phyloP scores from a whole-genome alignment of 2,329 filamentous ascomycete genomes.

The Talaromyces rugulosus region DNA sequence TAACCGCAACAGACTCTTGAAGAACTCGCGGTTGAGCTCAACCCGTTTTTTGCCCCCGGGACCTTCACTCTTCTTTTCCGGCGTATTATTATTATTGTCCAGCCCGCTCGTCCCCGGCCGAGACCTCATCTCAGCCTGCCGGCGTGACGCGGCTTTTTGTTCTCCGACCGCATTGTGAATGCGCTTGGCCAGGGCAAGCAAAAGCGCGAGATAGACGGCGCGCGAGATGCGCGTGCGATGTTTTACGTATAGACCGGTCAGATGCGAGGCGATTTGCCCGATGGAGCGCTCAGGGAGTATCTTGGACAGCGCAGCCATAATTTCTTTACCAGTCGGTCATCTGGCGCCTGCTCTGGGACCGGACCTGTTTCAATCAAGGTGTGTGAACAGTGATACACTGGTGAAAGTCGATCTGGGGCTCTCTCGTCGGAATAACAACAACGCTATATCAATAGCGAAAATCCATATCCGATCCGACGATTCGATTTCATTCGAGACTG shows the following conservation, averaged over 20 bases:
- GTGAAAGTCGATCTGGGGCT: not conserved
- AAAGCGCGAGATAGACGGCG: conserved; percentile 75
- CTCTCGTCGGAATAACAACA: not conserved
- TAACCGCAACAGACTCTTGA: conserved; percentile 70
- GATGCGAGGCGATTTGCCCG: conserved; percentile 59
- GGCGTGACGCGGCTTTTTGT: conserved; percentile 77
- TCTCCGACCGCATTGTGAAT: conserved; percentile 88
- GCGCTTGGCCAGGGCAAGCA: conserved; percentile 76
- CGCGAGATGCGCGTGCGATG: conserved; percentile 80
- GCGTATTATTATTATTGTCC: conserved; percentile 27
- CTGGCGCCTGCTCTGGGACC: not conserved
- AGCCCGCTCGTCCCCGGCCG: conserved; percentile 44
- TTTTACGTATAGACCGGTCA: conserved; percentile 69
- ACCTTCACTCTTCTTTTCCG: not conserved
- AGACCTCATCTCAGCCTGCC: conserved; percentile 59
- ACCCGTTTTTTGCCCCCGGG: conserved; percentile 59
- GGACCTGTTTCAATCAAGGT: no score
- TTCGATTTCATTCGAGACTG: not conserved
- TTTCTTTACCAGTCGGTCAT: not conserved
- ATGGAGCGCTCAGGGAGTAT: conserved; percentile 63
- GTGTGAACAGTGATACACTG: no score
- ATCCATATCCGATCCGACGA: not conserved
- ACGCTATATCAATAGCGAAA: not conserved
- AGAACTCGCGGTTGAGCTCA: conserved; percentile 85
- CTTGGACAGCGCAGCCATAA: conserved; percentile 74